These are phyloP conservation scores for Thalassiosira livingstoniorum DNA, from an alignment of 352 stramenopile species.

Conservation along the genomic window DNA sequence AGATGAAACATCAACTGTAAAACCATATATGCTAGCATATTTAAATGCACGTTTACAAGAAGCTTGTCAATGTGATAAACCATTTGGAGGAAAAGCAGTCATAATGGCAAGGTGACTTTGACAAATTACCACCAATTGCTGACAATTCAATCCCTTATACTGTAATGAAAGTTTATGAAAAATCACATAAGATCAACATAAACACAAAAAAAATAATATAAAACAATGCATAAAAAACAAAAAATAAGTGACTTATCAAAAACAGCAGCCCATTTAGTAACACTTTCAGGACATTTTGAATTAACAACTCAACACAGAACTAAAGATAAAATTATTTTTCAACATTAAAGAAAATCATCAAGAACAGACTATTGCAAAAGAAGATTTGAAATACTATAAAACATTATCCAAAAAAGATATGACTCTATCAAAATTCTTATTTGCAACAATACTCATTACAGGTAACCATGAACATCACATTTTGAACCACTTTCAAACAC, in stretches of 20 bases:
- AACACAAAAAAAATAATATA: neutral
- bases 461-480: conserved; percentile 29
- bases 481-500: conserved; percentile 30
- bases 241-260: conserved; percentile 11
- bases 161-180: conserved; percentile 22
- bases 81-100: conserved; percentile 38
- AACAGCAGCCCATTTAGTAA: conserved; percentile 26
- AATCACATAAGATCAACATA: neutral
- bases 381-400: conserved; percentile 29
- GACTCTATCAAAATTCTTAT: conserved; percentile 28
- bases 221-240: neutral
- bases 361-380: neutral
- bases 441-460: conserved; percentile 33
- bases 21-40: conserved; percentile 34
- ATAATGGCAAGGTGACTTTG: conserved; percentile 36
- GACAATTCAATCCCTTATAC: conserved; percentile 13
- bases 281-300: conserved; percentile 10
- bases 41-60: conserved; percentile 28
- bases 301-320: conserved; percentile 28
- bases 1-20: conserved; percentile 45
- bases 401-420: conserved; percentile 14
- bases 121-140: conserved; percentile 19
- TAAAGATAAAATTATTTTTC: conserved; percentile 23
- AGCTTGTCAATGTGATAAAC: conserved; percentile 15
- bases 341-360: conserved; percentile 11